Base-by-base conservation (phyloP, 2,329 filamentous ascomycete genomes). In the Claviceps sorghi region DNA sequence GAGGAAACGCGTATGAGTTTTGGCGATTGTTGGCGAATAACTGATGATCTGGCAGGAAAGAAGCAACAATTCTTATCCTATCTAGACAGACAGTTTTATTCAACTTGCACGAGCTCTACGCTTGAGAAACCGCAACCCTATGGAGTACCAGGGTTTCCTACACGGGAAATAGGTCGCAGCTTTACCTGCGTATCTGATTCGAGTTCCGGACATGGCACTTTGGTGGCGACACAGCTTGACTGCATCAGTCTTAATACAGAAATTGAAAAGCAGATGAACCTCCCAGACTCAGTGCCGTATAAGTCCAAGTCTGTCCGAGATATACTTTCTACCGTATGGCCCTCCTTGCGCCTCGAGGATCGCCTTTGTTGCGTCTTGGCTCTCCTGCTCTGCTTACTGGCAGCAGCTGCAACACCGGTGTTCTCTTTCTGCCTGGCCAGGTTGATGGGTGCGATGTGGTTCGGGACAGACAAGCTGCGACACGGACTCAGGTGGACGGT, bases 361-460 rank as follows among this genome's bases (percentile, higher is more conserved):
- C 78, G 76, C 1, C 2, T 76, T 0, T 64, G 78, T 13, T 68
- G 94, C 1, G 30, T 83, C 0, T 51, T 77, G 2, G 87, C 82
- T 1, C 67, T 88, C 10, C n/a, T 77, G 0, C 73, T 77, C 45
- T 80, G 83, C 32, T 59, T 84, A 1, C 59, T 83, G 0, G 81
- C 86, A 47, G 83, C 86, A 3, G 78, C 74, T 3, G 74, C 78
- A 29, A 86, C 84, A 0, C 86, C 89, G 0, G 70, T 79, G 0
- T 96, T 96, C 59, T 84, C 88, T 0, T 88, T 78, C 62, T 72
- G 85, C 9, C 82, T 95, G 49, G 79, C 88, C 0, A 79, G 83
- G 52, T 75, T 96, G 0, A 74, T 95, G 0, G 69, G 72, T 2
- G 82, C 82, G 0, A 88, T 93, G 63, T 87, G 84, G 66, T 65